Evolutionary conservation across 345 rosid species (phyloP).

Genomic region (Brassica napus): DNA sequence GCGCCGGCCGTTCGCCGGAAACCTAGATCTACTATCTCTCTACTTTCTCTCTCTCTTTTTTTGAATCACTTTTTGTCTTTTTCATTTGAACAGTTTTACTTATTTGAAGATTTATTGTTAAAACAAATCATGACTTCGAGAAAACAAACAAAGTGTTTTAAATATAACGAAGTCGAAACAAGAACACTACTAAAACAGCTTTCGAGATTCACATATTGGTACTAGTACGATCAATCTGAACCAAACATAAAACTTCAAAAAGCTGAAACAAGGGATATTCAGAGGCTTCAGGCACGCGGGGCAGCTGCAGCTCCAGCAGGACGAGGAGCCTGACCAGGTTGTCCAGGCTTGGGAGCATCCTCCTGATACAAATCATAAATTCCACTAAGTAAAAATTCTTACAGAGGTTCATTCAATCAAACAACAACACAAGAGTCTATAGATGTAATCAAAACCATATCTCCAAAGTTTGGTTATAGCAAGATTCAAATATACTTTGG

Average conservation of each 20-base stretch:
- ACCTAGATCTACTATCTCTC: too few species aligned
- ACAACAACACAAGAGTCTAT: background rate
- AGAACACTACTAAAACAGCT: background rate
- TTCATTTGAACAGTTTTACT: background rate
- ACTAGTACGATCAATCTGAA: background rate
- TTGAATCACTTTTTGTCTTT: too few species aligned
- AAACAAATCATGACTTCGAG: background rate
- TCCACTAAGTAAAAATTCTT: background rate
- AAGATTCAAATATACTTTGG: too few species aligned
- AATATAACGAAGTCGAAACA: background rate
- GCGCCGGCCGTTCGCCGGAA: too few species aligned
- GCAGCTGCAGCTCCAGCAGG: conserved; percentile 33
- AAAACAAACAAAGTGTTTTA: background rate
- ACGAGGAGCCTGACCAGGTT: conserved; percentile 41
- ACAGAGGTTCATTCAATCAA: background rate
- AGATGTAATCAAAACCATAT: background rate
- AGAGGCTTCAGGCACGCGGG: conserved; percentile 32
- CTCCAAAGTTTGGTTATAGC: background rate
- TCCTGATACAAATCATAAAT: conserved; percentile 16
- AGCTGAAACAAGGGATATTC: background rate
- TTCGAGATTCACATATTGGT: background rate
- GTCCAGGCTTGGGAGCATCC: conserved; percentile 41
- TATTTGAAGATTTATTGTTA: too few species aligned
- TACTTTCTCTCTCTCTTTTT: too few species aligned
- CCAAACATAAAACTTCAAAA: background rate